Percentiles rank a stretch among this genome's conserved stretches.
These are phyloP conservation scores for Candida ficus DNA, from an alignment of 805 yeast genomes.

Conservation along the genomic window DNA sequence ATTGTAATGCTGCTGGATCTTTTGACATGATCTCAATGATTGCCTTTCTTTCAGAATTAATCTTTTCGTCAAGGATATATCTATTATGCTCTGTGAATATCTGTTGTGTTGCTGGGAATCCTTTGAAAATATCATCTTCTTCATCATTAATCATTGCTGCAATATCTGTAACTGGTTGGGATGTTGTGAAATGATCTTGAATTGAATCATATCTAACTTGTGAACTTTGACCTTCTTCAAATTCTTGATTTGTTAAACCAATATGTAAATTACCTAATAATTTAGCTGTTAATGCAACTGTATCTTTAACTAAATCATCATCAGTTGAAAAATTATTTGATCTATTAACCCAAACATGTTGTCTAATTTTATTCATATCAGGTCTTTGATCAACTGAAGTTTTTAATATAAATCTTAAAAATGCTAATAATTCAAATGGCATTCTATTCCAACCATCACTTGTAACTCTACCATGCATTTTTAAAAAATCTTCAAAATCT, in stretches of 20 bases:
- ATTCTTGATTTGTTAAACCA: slow-evolving; percentile 46
- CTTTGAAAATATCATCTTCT: slow-evolving; percentile 14
- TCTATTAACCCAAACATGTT: slow-evolving; percentile 53
- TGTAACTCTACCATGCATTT: slow-evolving; percentile 40
- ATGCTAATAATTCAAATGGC: slow-evolving; percentile 42
- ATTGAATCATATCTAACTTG: slow-evolving; percentile 21
- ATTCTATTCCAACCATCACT: slow-evolving; percentile 52
- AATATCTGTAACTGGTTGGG: slow-evolving; percentile 45
- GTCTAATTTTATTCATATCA: slow-evolving; percentile 34
- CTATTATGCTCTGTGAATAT: slow-evolving; percentile 33
- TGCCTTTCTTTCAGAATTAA: slow-evolving; percentile 25
- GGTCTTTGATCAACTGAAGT: slow-evolving; percentile 43
- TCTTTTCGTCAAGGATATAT: slow-evolving; percentile 23
- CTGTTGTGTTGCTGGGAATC: slow-evolving; percentile 37
- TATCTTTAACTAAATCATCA: slow-evolving; percentile 49
- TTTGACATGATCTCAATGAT: slow-evolving; percentile 36
- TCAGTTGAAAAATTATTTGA: slow-evolving; percentile 38
- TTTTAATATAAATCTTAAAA: slow-evolving; percentile 48
- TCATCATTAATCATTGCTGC: slow-evolving; percentile 39
- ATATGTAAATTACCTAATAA: slow-evolving; percentile 48
- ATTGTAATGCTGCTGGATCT: slow-evolving; percentile 50
- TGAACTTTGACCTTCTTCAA: slow-evolving; percentile 16
- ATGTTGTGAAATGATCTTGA: slow-evolving; percentile 26
- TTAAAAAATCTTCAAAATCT: slow-evolving; percentile 38
- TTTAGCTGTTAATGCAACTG: slow-evolving; percentile 44